Base-by-base conservation (phyloP, 192 early-diverging fungal genomes). In the Umbelopsis isabellina region DNA sequence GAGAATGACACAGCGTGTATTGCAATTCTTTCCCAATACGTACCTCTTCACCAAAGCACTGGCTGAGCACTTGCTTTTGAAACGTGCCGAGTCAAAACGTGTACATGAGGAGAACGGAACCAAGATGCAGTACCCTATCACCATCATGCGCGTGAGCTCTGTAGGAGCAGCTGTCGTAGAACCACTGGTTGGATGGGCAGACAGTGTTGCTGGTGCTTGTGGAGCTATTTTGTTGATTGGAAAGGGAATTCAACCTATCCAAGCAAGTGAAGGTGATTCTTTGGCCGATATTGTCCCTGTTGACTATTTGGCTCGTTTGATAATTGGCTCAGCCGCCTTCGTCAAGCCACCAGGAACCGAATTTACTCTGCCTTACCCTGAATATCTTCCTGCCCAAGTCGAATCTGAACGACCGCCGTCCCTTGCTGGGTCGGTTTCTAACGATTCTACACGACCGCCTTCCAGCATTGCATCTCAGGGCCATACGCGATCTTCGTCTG, bases 31-130 rank as follows among this genome's bases (percentile, higher is more conserved):
- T 67, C 75, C 74, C 45, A 86, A 80, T 49, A 74, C 74, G 0
- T 82, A 83, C 44, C 68, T 76, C 0, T 86, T 83, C 70, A 79
- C 84, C 21, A 86, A 86, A 25, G 68, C 78, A 5, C 46, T 86
- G 22, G 75, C 82, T 11, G 84, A 86, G 45, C 82, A 83, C 65
- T 33, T 86, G 22, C 70, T 86, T 27, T 66, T 71, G 4, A 80
- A 82, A 6, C 75, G 76, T 23, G 30, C 33, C 11, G 74, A 47
- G 8, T 53, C 51, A 16, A 70, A 70, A 27, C 21, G 69, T 23
- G 41, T 70, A 7, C 49, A 70, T 49, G 69, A 70, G 22, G 69
- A 49, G 30, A 50, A 70, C 18, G 49, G 49, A 16, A 50, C 53
- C 1, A 27, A 35, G 23, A 46, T 68, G 44, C 74, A 73, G 21